Evolutionary conservation across 140 eudicot species (phyloP).

Genomic region (Erigeron philadelphicus): DNA sequence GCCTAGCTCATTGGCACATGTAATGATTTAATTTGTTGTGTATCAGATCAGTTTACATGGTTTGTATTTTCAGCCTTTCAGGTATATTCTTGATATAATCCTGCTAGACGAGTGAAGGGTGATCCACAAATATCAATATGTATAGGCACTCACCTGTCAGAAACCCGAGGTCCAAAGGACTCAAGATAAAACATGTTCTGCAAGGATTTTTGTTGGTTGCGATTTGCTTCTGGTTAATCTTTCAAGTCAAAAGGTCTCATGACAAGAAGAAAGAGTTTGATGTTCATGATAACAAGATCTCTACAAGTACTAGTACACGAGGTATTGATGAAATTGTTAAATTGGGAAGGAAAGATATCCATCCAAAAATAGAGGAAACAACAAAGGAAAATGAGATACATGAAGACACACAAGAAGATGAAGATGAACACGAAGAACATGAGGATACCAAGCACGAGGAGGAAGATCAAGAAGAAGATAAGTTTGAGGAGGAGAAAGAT

Average conservation of each 20-base stretch:
- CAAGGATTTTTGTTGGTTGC: slow-evolving; percentile 65
- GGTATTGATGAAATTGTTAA: slow-evolving; percentile 30
- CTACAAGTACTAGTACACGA: slow-evolving; percentile 19
- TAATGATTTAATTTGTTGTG: too few relatives aligned
- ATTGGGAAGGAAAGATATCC: slow-evolving; percentile 65
- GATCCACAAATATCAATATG: slow-evolving; percentile 36
- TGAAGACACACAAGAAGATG: slow-evolving; percentile 25
- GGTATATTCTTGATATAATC: neutral
- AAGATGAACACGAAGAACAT: slow-evolving; percentile 23
- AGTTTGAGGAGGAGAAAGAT: slow-evolving; percentile 35
- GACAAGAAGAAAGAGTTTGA: slow-evolving; percentile 65
- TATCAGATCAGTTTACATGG: neutral
- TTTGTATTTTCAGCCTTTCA: slow-evolving; percentile 25
- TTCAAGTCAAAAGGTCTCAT: slow-evolving; percentile 81
- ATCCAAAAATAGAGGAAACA: slow-evolving; percentile 39
- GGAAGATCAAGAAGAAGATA: slow-evolving; percentile 41
- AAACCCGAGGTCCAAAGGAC: slow-evolving; percentile 61
- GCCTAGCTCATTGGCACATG: too few relatives aligned
- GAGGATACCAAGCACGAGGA: slow-evolving; percentile 32
- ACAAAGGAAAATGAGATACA: slow-evolving; percentile 29
- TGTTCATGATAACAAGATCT: slow-evolving; percentile 33
- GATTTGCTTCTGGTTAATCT: slow-evolving; percentile 75
- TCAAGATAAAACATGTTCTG: slow-evolving; percentile 49
- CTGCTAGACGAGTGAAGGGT: neutral
- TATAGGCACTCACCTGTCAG: slow-evolving; percentile 58